phyloP scores from a whole-genome alignment of 768 basidiomycete genomes.

The Mycena pura region DNA sequence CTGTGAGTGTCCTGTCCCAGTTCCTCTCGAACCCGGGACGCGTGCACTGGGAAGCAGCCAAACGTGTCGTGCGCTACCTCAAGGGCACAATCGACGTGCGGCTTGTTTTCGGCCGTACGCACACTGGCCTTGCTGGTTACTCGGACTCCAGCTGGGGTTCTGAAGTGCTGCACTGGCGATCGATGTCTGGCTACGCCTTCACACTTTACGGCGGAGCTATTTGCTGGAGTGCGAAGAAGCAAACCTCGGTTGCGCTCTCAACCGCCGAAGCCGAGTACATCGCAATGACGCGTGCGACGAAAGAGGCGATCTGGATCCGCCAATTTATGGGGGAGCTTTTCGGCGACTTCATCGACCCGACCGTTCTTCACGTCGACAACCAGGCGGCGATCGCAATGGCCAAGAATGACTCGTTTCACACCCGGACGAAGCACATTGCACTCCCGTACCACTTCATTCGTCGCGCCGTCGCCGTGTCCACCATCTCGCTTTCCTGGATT shows the following conservation, averaged over 20 bases:
- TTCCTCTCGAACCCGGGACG: conserved; percentile 35
- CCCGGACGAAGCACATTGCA: conserved; percentile 39
- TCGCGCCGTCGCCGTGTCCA: conserved; percentile 38
- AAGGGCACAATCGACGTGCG: conserved; percentile 19
- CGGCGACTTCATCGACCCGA: conserved; percentile 5
- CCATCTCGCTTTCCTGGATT: conserved; percentile 16
- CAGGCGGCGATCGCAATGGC: conserved; percentile 24
- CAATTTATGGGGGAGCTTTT: conserved; percentile 27
- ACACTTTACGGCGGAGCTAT: conserved; percentile 36
- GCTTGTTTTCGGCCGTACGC: conserved; percentile 21
- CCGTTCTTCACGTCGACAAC: conserved; percentile 26
- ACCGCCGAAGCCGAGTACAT: conserved; percentile 47
- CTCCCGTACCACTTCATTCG: conserved; percentile 36
- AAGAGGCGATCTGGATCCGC: conserved; percentile 34
- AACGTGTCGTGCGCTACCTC: conserved; percentile 44
- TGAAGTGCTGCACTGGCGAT: conserved; percentile 14
- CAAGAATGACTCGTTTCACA: conserved; percentile 29
- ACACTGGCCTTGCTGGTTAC: conserved; percentile 21
- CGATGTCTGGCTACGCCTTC: conserved; percentile 41
- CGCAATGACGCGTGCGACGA: conserved; percentile 27
- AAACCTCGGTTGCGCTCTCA: conserved; percentile 40
- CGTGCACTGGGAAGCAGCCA: conserved; percentile 43
- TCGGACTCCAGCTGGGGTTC: conserved; percentile 22
- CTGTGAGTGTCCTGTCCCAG: conserved; percentile 34
- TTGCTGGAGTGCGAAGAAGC: conserved; percentile 41